Evolutionary conservation across 2,329 filamentous ascomycete genomes (phyloP), one percentile per base, ranked within the genome.

Genomic region (Chrysoporthe cubensis): DNA sequence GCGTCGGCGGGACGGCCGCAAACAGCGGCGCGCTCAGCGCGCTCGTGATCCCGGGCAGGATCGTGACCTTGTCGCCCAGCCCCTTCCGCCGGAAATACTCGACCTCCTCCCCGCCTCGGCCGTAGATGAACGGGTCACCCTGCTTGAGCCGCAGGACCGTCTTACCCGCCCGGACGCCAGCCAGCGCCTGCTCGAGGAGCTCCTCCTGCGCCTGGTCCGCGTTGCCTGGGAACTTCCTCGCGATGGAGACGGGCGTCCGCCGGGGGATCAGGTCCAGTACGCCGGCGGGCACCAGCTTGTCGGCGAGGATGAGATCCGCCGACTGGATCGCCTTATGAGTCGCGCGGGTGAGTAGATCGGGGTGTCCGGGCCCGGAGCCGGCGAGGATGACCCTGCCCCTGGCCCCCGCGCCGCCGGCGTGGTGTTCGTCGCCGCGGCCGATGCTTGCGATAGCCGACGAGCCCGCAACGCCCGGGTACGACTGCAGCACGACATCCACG

Each of bases 141-240:
- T 99, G 96, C 81, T 99, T 99, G 57, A 99, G 84, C 3, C 96
- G 87, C 44, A 99, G 84, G 0, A 99, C 96, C 1, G 88, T 91
- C 76, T 92, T 89, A 14, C 96, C 96, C 26, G 80, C 79, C 5
- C 74, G 76, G 18, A 84, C 83, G 2, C 89, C 93, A 2, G 87
- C 87, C 2, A 97, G 83, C 0, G 93, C 96, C 73, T 93, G 85
- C 64, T 89, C 85, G 2, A 97, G 86, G 4, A 99, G 88, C 79
- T 99, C 96, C 75, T 94, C 89, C 77, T 99, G 96, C 0, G 96
- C 96, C 57, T 89, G 88, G 73, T 99, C 96, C 52, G 96, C 96
- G 78, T 99, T 98, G 32, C 96, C 96, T 0, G 96, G 96, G 79
- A 99, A 99, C 78, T 99, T 99, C 75, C 94, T 91, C 4, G 96